Evolutionary conservation across 2,329 filamentous ascomycete genomes (phyloP), one percentile per base, ranked within the genome.

Genomic region (Chalara sp.): DNA sequence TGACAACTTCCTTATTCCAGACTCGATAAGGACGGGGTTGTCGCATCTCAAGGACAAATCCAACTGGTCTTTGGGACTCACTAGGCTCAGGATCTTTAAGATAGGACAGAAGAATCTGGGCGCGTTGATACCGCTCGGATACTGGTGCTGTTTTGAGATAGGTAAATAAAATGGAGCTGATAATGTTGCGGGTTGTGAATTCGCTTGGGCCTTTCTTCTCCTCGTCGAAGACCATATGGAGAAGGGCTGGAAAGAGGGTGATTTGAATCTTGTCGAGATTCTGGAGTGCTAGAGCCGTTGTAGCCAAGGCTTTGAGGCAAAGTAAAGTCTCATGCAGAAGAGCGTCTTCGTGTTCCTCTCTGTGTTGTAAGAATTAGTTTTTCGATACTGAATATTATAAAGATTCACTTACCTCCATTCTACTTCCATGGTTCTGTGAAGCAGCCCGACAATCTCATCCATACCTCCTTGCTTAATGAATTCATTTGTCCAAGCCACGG

Each of bases 141-240:
- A 76, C 69, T 0, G 79, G 61, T 6, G 85, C 81, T 1, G 81
- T 79, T 52, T 89, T 83, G 48, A 97, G 84, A 67, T 95, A 93
- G 12, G 87, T 91, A 63, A 96, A 92, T 29, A 99, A 73, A 6
- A 97, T 78, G 46, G 87, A 93, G 37, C 91, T 88, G 64, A 97
- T 86, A 60, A 97, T 89, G 60, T 86, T 86, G 50, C 93, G 84
- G 10, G 93, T 97, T 5, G 87, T 93, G 67, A 96, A 99, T 68
- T 99, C 93, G 72, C 89, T 95, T 0, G 93, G 93, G 0, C 93
- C 93, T 67, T 97, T 97, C 73, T 91, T 95, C 66, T 97, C 92
- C n/a, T 95, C 89, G 62, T 96, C 91, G 62, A 97, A 97, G 40
- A 97, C 76, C 85, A 97, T 90, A 52, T 81, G 80, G 44, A 97